These are phyloP conservation scores for Pseudogymnoascus sp. DNA, from an alignment of 2,329 filamentous ascomycete genomes.

Conservation along the genomic window DNA sequence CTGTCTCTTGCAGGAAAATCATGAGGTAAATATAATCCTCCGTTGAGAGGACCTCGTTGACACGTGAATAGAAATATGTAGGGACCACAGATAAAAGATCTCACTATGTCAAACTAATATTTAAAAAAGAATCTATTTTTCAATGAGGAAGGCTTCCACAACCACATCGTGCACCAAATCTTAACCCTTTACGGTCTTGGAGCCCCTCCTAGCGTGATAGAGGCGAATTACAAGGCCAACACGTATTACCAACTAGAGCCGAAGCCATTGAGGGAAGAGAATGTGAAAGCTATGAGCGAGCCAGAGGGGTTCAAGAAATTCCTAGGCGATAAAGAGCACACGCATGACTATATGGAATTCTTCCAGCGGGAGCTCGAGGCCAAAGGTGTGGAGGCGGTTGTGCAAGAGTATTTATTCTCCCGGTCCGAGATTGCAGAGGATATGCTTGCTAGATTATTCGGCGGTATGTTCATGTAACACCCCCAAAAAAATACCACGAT, in stretches of 20 bases:
- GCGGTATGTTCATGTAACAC: slow-evolving; percentile 38
- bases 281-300: slow-evolving; percentile 41
- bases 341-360: slow-evolving; percentile 66
- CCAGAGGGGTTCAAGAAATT: slow-evolving; percentile 46
- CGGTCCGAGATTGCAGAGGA: slow-evolving; percentile 56
- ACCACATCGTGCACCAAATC: slow-evolving; percentile 74
- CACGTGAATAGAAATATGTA: slow-evolving; percentile 8
- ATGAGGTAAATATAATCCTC: slow-evolving; percentile 39
- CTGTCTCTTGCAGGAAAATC: slow-evolving; percentile 65
- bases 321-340: slow-evolving; percentile 56
- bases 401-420: slow-evolving; percentile 62
- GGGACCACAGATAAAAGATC: slow-evolving; percentile 23
- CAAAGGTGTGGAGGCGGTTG: slow-evolving; percentile 50
- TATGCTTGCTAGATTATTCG: slow-evolving; percentile 59
- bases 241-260: slow-evolving; percentile 54
- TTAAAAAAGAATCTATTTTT: slow-evolving; percentile 69
- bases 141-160: slow-evolving; percentile 66
- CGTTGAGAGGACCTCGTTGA: slow-evolving; percentile 6
- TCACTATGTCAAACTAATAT: slow-evolving; percentile 42
- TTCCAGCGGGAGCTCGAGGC: slow-evolving; percentile 64
- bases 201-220: slow-evolving; percentile 50
- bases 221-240: slow-evolving; percentile 57
- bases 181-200: slow-evolving; percentile 69
- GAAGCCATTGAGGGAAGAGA: slow-evolving; percentile 37
- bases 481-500: neutral